phyloP scores from a whole-genome alignment of 768 basidiomycete species.

The Macrolepiota fuliginosa region DNA sequence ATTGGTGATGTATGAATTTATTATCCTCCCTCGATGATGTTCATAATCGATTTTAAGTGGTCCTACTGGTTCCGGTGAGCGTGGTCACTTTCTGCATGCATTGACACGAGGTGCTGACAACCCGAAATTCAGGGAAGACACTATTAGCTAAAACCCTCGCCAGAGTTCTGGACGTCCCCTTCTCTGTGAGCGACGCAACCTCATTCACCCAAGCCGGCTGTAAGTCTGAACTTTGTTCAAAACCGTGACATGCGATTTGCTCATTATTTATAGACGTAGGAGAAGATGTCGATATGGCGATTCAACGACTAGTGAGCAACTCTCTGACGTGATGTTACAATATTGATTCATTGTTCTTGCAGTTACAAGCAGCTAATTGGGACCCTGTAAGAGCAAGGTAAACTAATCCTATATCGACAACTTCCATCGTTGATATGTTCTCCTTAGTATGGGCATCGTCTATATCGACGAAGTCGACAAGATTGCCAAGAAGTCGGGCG shows the following conservation, averaged over 20 bases:
- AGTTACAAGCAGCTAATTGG: constrained; percentile 90
- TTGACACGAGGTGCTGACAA: neutral
- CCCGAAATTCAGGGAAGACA: constrained; percentile 66
- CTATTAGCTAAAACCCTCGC: constrained; percentile 91
- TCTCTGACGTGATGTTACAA: neutral
- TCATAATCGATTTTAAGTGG: constrained; percentile 43
- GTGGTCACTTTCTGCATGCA: neutral
- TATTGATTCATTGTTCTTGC: neutral
- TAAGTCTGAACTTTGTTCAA: constrained; percentile 32
- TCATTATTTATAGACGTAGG: constrained; percentile 68
- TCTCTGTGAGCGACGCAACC: constrained; percentile 91
- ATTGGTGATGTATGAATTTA: constrained; percentile 65
- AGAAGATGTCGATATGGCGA: constrained; percentile 92
- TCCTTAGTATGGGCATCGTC: constrained; percentile 82
- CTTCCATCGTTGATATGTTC: neutral
- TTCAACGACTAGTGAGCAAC: constrained; percentile 70
- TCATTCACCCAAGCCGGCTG: constrained; percentile 91
- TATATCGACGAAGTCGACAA: constrained; percentile 98
- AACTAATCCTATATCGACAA: neutral
- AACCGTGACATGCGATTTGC: constrained; percentile 13
- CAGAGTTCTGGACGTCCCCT: constrained; percentile 87
- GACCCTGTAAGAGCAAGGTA: constrained; percentile 86
- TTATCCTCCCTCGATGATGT: neutral
- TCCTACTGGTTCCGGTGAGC: constrained; percentile 79
- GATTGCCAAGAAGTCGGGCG: constrained; percentile 64